These are phyloP conservation scores for Didymella pomorum DNA, from an alignment of 2,329 filamentous ascomycete species.

Conservation along the genomic window DNA sequence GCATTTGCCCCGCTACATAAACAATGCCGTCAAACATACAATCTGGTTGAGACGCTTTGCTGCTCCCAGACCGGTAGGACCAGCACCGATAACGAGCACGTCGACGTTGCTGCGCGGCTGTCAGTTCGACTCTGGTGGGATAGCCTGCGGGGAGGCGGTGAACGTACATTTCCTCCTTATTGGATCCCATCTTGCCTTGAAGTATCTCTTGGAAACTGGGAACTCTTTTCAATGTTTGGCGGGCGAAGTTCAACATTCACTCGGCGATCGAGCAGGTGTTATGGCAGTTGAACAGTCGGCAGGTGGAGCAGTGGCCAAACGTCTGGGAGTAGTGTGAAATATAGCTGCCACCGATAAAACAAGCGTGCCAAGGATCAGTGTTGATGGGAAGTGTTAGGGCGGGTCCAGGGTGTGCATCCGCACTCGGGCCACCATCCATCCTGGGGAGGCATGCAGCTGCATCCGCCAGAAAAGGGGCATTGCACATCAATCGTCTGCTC, in stretches of 20 bases:
- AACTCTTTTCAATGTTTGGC: conserved; percentile 52
- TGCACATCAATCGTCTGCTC: conserved; percentile 14
- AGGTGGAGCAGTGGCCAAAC: conserved; percentile 28
- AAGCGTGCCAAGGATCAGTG: conserved; percentile 37
- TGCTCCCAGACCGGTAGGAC: conserved; percentile 95
- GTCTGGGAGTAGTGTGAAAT: conserved; percentile 28
- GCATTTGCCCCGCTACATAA: conserved; percentile 29
- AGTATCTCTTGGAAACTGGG: conserved; percentile 53
- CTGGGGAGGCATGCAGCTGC: conserved; percentile 20
- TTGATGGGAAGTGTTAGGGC: conserved; percentile 24
- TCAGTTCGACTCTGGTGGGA: conserved; percentile 29
- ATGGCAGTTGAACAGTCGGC: conserved; percentile 22
- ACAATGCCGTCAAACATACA: conserved; percentile 62
- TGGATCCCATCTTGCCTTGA: conserved; percentile 51
- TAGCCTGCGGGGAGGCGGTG: conserved; percentile 38
- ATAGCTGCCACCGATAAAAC: conserved; percentile 35
- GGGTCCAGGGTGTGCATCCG: conserved; percentile 21
- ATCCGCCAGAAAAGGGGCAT: conserved; percentile 36
- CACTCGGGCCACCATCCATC: conserved; percentile 12
- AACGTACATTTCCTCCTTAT: conserved; percentile 53
- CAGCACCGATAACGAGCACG: conserved; percentile 96
- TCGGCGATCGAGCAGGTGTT: conserved; percentile 31
- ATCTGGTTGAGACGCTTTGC: conserved; percentile 98
- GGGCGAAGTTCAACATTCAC: conserved; percentile 52
- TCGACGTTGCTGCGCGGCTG: conserved; percentile 77